Base-by-base conservation (phyloP, 139 green algal genomes). In the Haematococcus sp. region DNA sequence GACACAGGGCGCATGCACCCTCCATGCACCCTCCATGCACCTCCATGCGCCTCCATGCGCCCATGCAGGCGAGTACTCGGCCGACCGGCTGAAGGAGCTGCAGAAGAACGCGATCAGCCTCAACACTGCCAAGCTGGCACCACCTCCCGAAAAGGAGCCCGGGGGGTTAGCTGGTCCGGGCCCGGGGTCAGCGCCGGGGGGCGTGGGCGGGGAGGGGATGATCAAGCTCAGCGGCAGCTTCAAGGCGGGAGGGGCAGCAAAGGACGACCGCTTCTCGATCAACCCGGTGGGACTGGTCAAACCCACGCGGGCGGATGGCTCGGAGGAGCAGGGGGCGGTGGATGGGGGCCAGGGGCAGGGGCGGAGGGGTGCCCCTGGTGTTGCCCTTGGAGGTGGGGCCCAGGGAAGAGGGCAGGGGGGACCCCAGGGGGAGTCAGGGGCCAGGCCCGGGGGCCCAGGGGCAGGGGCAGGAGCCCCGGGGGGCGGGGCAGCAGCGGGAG, bases 141-240 rank as follows among this genome's bases (percentile, higher is more conserved):
- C 25, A 4, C 20, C 58, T 19, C n/a, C 58, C 3, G 25, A n/a
- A 11, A 22, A 30, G 54, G 54, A 11, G 22, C 17, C 54, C 17
- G 54, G 54, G 5, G 43, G 55, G 17, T 15, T 16, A 32, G 76
- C 43, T 58, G 60, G 46, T n/a, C 46, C 23, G 27, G 63, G 49
- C 25, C 43, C 66, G 56, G 61, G 40, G 49, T 23, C 46, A 49
- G 56, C 23, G 7, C 23, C 25, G 9, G 44, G 5, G 17, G 75
- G 63, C 25, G 49, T n/a, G 16, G 63, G 49, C 2, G 15, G 27
- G 11, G 68, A 75, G 60, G 55, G 68, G 22, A 61, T 74, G 20
- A 87, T 93, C 80, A 92, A 90, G 80, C 76, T 94, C 3, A 88
- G 86, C 4, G 88, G 89, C 33, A 90, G 76, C 59, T 94, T 94